Conservation (phyloP, 352 stramenopile genomes). For the Globisporangium echinulatum region DNA sequence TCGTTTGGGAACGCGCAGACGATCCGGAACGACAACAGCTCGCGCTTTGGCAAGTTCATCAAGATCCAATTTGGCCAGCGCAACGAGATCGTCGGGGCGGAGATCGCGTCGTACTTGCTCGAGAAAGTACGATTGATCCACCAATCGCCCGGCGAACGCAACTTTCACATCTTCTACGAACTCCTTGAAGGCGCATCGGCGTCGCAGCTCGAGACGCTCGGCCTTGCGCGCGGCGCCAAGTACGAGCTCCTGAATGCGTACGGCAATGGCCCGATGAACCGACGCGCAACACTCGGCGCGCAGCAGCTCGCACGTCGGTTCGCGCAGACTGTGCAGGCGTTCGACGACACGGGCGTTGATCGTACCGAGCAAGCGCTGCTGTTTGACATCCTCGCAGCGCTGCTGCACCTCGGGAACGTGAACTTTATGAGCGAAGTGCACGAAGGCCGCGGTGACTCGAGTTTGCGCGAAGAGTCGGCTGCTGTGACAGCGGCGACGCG, state of each 20-base stretch:
- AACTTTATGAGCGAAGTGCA: slow-evolving; percentile 52
- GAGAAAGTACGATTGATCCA: slow-evolving; percentile 95
- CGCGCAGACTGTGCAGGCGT: slow-evolving; percentile 59
- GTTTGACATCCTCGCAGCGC: slow-evolving; percentile 77
- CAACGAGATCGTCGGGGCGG: slow-evolving; percentile 87
- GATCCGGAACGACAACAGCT: slow-evolving; percentile 95
- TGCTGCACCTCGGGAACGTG: slow-evolving; percentile 96
- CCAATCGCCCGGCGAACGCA: slow-evolving; percentile 89
- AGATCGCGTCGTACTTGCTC: slow-evolving; percentile 95
- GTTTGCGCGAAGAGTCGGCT: slow-evolving; percentile 39
- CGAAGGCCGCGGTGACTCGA: slow-evolving; percentile 5
- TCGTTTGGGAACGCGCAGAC: slow-evolving; percentile 96
- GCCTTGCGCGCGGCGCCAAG: slow-evolving; percentile 50
- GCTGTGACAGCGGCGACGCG: slow-evolving; percentile 28
- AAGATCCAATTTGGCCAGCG: slow-evolving; percentile 87
- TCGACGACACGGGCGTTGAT: slow-evolving; percentile 65
- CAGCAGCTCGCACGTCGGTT: slow-evolving; percentile 58
- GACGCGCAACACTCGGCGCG: slow-evolving; percentile 22
- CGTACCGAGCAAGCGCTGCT: slow-evolving; percentile 42
- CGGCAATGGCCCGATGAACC: slow-evolving; percentile 31
- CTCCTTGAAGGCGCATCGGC: slow-evolving; percentile 80
- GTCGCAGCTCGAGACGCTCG: slow-evolving; percentile 54
- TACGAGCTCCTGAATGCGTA: slow-evolving; percentile 89
- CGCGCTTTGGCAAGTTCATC: slow-evolving; percentile 95
- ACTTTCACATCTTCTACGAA: slow-evolving; percentile 97